These are phyloP conservation scores for Arthrobotrys entomopaga DNA, from an alignment of 2,329 filamentous ascomycete genomes.

Conservation along the genomic window DNA sequence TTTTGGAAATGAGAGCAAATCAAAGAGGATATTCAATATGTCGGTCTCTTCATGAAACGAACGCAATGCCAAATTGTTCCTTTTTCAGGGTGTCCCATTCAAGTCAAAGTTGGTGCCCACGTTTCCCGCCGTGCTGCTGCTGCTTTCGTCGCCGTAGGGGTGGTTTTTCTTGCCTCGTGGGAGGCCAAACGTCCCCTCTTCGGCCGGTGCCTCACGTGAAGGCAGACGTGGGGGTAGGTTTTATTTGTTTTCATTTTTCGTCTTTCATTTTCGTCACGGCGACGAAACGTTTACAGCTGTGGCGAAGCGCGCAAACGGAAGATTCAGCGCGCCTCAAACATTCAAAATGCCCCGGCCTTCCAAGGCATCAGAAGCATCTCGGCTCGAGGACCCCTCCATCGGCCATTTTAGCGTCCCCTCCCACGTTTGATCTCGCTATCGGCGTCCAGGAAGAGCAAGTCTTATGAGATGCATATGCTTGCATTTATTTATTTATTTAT, in stretches of 20 bases:
- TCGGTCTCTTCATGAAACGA: neutral
- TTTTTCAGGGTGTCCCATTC: too few species aligned
- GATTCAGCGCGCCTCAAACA: conserved; percentile 9
- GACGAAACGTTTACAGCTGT: neutral
- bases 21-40: neutral
- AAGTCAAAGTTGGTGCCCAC: too few species aligned
- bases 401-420: neutral
- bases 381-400: conserved; percentile 1
- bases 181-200: too few species aligned
- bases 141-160: too few species aligned
- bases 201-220: too few species aligned
- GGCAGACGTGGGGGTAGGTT: conserved; percentile 1
- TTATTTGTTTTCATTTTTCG: too few species aligned
- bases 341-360: too few species aligned
- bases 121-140: too few species aligned
- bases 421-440: conserved; percentile 25
- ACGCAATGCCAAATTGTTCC: too few species aligned
- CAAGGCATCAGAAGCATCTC: conserved; percentile 25
- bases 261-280: conserved; percentile 2
- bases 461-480: conserved; percentile 6
- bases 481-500: too few species aligned
- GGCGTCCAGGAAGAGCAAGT: conserved; percentile 10
- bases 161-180: too few species aligned
- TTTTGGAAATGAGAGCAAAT: too few species aligned
- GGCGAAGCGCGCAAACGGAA: neutral